phyloP scores from a whole-genome alignment of 129 eudicot species.

The Chrysanthemum lavandulifolium region DNA sequence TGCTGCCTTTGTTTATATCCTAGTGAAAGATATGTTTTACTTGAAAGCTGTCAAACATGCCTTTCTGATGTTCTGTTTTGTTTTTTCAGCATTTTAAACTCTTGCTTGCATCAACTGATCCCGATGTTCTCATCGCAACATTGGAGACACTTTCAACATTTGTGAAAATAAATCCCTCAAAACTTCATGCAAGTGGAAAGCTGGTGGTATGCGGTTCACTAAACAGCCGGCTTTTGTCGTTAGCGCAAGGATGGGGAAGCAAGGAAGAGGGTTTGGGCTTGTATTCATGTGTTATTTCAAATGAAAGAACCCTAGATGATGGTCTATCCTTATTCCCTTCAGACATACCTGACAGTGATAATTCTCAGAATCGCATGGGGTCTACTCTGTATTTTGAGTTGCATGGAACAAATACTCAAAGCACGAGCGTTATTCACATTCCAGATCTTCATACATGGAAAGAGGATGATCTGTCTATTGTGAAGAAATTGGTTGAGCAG shows the following conservation, averaged over 20 bases:
- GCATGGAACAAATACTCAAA: slow-evolving; percentile 50
- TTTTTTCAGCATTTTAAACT: slow-evolving; percentile 86
- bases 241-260: slow-evolving; percentile 99
- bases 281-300: slow-evolving; percentile 72
- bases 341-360: slow-evolving; percentile 61
- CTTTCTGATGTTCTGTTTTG: slow-evolving; percentile 3
- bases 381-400: slow-evolving; percentile 93
- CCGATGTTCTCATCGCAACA: slow-evolving; percentile 80
- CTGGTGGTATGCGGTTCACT: slow-evolving; percentile 76
- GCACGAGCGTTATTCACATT: slow-evolving; percentile 60
- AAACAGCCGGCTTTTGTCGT: slow-evolving; percentile 76
- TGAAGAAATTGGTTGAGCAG: slow-evolving; percentile 70
- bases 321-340: slow-evolving; percentile 72
- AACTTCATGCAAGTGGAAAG: slow-evolving; percentile 91
- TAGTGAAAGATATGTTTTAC: too few species aligned
- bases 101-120: slow-evolving; percentile 96
- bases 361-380: slow-evolving; percentile 71
- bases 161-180: slow-evolving; percentile 86
- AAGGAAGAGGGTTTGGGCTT: slow-evolving; percentile 98
- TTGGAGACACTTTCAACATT: slow-evolving; percentile 83
- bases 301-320: slow-evolving; percentile 77
- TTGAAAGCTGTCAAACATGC: too few species aligned
- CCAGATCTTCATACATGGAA: slow-evolving; percentile 71
- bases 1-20: too few species aligned
- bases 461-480: slow-evolving; percentile 77